A percentile compares a stretch with the other conserved stretches of the same genome.
These are phyloP conservation scores for Saccharomycopsis microspora DNA, from an alignment of 805 yeast genomes.

Conservation along the genomic window DNA sequence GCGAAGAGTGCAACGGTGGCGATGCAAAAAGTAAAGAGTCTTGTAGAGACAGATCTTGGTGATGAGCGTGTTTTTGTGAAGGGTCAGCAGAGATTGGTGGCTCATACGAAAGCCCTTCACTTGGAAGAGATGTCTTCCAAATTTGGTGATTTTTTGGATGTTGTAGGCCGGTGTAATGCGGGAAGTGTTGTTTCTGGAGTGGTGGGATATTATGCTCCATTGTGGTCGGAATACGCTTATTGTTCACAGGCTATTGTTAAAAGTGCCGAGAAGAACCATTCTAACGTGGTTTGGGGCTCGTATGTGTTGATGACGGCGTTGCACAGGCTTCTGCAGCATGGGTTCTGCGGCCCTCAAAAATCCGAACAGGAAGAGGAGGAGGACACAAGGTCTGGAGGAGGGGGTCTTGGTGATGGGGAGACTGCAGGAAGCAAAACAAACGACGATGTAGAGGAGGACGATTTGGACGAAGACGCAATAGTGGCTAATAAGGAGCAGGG, in stretches of 20 bases:
- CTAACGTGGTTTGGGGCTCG: constrained; percentile 47
- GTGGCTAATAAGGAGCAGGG: constrained; percentile 49
- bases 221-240: constrained; percentile 45
- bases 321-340: constrained; percentile 55
- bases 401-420: constrained; percentile 85
- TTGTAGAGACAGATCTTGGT: constrained; percentile 26
- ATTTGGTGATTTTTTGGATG: background rate
- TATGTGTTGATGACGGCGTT: constrained; percentile 46
- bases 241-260: constrained; percentile 20
- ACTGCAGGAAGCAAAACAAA: constrained; percentile 67
- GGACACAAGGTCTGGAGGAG: constrained; percentile 31
- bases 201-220: constrained; percentile 41
- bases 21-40: constrained; percentile 44
- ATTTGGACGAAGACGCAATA: constrained; percentile 56
- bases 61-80: constrained; percentile 60
- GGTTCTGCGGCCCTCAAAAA: constrained; percentile 89
- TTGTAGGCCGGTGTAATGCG: background rate
- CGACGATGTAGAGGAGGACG: constrained; percentile 84
- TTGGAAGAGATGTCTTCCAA: constrained; percentile 23
- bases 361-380: constrained; percentile 48
- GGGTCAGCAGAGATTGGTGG: constrained; percentile 34
- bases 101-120: constrained; percentile 33
- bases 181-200: background rate
- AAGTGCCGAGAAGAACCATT: constrained; percentile 37
- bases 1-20: constrained; percentile 52